Base-by-base conservation (phyloP, 1,284 basidiomycete species). In the Marasmius sp. region DNA sequence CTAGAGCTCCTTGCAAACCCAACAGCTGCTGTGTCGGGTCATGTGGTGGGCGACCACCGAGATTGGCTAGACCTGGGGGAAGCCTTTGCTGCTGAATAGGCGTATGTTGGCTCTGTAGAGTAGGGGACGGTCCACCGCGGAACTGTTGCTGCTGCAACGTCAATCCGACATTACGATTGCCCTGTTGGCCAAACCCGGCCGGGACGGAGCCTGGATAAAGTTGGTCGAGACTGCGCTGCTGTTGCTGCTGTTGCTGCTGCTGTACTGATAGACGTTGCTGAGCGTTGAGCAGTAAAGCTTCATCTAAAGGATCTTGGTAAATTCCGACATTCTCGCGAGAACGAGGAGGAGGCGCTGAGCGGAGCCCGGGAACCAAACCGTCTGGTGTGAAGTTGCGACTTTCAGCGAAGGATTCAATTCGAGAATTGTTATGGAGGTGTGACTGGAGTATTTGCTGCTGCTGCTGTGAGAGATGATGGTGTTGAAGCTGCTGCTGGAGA, bases 31-130 rank as follows among this genome's bases (percentile, higher is more conserved):
- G 27, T 27, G 80, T 80, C 36, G 88, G 85, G 57, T 92, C 91
- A 68, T 92, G 90, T 7, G 91, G 91, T 34, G 91, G 90, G 8
- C 91, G 84, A 47, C 85, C 89, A 41, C 91, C 91, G 34, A 92
- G 82, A 68, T 92, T 92, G n/a, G 91, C 91, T 48, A 93, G 77
- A 37, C 91, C 91, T n/a, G 89, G 89, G 20, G 90, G 91, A 43
- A 93, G 74, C 55, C 89, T 84, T 57, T 77, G 83, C 58, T 75
- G 77, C 18, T 81, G 79, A 47, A 84, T 70, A 36, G 80, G 73
- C 65, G 78, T 82, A 59, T 80, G 80, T 59, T 77, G 79, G 59
- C 75, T 75, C 12, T 76, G 67, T 57, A 83, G 77, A 1, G 52
- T 54, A 1, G 90, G 89, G 33, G 89, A 91, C 9, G 86, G 84